Evolutionary conservation across 495 filamentous ascomycete genomes (phyloP).

Genomic region (Xylaria acuta): DNA sequence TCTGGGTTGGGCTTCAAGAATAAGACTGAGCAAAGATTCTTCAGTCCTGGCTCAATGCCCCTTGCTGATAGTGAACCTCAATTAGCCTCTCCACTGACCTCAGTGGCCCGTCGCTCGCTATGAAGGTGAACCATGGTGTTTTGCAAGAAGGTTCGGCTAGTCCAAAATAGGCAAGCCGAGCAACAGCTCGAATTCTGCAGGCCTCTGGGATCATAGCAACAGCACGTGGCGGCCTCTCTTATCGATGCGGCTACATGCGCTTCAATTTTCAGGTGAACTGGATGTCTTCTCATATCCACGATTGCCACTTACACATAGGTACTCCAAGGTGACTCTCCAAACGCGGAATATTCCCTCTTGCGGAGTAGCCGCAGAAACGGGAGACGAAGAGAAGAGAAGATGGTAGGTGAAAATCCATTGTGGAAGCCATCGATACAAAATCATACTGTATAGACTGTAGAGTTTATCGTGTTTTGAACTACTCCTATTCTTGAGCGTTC

Average conservation of each 20-base stretch:
- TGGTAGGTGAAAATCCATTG: neutral
- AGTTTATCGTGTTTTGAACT: neutral
- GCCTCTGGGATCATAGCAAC: neutral
- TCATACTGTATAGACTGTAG: neutral
- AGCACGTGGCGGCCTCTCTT: neutral
- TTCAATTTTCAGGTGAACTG: neutral
- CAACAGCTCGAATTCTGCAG: neutral
- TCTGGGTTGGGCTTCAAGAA: conserved; percentile 13
- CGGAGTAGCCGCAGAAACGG: neutral
- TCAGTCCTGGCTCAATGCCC: neutral
- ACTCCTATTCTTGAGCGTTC: neutral
- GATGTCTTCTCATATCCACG: neutral
- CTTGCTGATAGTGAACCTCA: neutral
- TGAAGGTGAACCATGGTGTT: conserved; percentile 7
- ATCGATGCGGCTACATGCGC: neutral
- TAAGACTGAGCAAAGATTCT: conserved; percentile 5
- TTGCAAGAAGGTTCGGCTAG: neutral
- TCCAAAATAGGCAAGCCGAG: conserved; percentile 8
- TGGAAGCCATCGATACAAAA: neutral
- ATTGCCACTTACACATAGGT: neutral
- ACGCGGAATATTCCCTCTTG: neutral
- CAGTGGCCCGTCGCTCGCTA: neutral
- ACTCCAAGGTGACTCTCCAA: neutral
- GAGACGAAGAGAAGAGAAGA: neutral
- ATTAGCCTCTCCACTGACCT: neutral